Base-by-base conservation (phyloP, 1,284 basidiomycete genomes). In the Coniferiporia weirii region DNA sequence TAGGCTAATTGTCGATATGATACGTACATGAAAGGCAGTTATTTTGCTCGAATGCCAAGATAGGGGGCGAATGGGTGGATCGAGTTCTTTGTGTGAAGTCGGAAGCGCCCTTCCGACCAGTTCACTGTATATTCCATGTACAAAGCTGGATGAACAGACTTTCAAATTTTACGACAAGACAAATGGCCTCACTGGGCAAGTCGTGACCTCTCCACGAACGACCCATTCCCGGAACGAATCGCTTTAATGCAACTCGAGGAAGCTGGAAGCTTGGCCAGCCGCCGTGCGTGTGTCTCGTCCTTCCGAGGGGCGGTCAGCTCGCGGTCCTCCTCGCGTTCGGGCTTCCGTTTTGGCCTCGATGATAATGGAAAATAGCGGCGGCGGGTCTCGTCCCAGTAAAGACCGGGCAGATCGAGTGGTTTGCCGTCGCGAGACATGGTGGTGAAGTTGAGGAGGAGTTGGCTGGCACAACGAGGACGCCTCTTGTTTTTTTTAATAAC, bases 311-410 rank as follows among this genome's bases (percentile, higher is more conserved):
- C 38, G 15, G 38, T 40, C 12, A 15, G 15, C 15, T 12, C 19
- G 43, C 50, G 9, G 44, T 47, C 40, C 1, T 40, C 40, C 15
- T 13, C 44, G 17, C 53, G 19, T 46, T 27, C 35, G 27, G 35
- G 12, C 49, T 49, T 59, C 43, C 46, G 22, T 32, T 58, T 49
- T 19, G 56, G 35, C 40, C 45, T 57, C 1, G 56, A 61, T 17
- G 60, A 46, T 15, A 54, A 17, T 32, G 60, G 60, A 45, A 61
- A 61, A 36, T 61, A 61, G 47, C 60, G 50, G 22, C 38, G 34
- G 22, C 48, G 51, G 40, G 53, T 56, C 9, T 54, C 56, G 27
- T 61, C 60, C 60, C 60, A 61, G 27, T 58, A 57, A 27, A 58
- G 40, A 22, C 60, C 60, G 32, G 56, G 60, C 2, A 61, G 22